Percentiles rank a stretch among this genome's conserved stretches.
phyloP scores from a whole-genome alignment of 495 filamentous ascomycete species.

The Trichoderma virens region DNA sequence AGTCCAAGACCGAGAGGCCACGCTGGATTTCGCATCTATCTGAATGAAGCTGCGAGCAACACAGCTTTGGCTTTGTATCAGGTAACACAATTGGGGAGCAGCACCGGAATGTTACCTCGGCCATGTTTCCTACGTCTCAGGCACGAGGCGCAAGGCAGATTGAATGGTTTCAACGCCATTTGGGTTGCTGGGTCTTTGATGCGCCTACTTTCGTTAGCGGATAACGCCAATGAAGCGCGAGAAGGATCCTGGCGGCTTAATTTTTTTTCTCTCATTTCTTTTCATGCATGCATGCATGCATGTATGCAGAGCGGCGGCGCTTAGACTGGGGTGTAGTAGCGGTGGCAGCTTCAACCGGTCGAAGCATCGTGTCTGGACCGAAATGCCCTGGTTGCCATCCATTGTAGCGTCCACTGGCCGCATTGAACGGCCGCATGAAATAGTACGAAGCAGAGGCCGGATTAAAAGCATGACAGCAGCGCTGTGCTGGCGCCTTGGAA shows the following conservation, averaged over 20 bases:
- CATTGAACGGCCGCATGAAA: not conserved
- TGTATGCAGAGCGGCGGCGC: not conserved
- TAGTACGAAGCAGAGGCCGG: not conserved
- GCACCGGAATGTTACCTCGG: not conserved
- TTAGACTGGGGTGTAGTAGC: not conserved
- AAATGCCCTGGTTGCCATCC: not conserved
- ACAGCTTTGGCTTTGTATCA: too few relatives aligned
- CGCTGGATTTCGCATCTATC: too few relatives aligned
- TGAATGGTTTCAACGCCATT: not conserved
- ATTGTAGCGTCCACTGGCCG: not conserved
- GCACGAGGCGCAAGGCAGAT: not conserved
- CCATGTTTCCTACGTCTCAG: not conserved
- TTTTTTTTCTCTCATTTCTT: not conserved
- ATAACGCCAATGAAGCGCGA: not conserved
- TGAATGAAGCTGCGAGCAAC: too few relatives aligned
- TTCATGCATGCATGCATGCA: not conserved
- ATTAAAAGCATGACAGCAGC: not conserved
- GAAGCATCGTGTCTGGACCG: not conserved
- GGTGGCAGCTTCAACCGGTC: not conserved
- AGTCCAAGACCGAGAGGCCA: not conserved
- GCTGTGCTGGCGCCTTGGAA: constrained; percentile 1
- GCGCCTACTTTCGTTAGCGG: not conserved
- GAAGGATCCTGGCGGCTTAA: not conserved
- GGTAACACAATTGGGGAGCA: not conserved
- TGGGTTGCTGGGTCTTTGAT: not conserved